Evolutionary conservation across 169 alveolate species (phyloP).

Genomic region (Plasmodium vivax): DNA sequence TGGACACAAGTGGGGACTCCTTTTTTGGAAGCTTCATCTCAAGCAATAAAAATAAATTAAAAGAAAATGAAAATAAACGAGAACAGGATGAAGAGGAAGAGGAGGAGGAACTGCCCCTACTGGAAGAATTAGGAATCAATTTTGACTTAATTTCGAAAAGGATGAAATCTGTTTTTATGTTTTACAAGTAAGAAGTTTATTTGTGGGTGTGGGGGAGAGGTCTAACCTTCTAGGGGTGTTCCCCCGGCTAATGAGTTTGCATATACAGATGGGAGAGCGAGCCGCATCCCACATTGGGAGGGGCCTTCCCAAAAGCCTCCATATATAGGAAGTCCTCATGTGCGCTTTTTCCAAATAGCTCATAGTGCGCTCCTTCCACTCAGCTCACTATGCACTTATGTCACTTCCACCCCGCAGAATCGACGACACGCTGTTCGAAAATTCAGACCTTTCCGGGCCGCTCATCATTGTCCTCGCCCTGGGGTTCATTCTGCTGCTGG

Average conservation of each 20-base stretch:
- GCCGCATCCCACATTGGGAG: too few species aligned
- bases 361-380: not conserved
- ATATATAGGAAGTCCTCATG: not conserved
- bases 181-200: slow-evolving; percentile 35
- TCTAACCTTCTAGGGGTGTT: not conserved
- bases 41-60: not conserved
- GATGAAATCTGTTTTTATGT: slow-evolving; percentile 70
- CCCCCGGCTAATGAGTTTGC: not conserved
- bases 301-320: not conserved
- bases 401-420: not conserved
- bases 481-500: slow-evolving; percentile 82
- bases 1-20: not conserved
- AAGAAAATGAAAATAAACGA: not conserved
- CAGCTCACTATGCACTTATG: not conserved
- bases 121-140: slow-evolving; percentile 81
- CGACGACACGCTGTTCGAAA: slow-evolving; percentile 73
- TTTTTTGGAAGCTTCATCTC: slow-evolving; percentile 7
- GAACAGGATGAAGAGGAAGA: slow-evolving; percentile 43
- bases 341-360: not conserved
- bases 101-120: slow-evolving; percentile 76
- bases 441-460: slow-evolving; percentile 88
- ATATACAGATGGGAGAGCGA: too few species aligned
- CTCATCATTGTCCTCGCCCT: slow-evolving; percentile 78
- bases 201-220: not conserved
- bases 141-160: slow-evolving; percentile 75